Evolutionary conservation across 345 rosid genomes (phyloP).

Genomic region (Nasturtium officinale): DNA sequence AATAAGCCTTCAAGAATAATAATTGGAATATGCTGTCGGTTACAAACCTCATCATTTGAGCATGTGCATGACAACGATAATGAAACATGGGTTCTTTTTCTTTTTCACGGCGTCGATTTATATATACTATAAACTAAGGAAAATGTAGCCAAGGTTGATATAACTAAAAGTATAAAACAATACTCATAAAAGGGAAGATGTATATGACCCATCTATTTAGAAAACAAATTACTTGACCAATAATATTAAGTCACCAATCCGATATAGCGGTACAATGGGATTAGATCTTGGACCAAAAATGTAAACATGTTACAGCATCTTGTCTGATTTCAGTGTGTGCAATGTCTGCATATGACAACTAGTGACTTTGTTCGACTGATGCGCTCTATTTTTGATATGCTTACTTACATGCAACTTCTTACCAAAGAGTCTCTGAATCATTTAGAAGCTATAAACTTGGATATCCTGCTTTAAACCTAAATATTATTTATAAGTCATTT

Average conservation of each 20-base stretch:
- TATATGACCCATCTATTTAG: neutral
- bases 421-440: too few species aligned
- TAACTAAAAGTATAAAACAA: neutral
- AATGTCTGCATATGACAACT: neutral
- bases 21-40: constrained; percentile 27
- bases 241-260: neutral
- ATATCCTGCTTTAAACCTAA: too few species aligned
- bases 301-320: neutral
- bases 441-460: too few species aligned
- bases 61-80: constrained; percentile 26
- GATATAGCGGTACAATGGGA: neutral
- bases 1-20: constrained; percentile 16
- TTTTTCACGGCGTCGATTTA: neutral
- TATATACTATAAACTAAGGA: neutral
- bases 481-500: too few species aligned
- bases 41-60: constrained; percentile 18
- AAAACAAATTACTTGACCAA: neutral
- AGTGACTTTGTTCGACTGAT: neutral
- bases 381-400: neutral
- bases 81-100: constrained; percentile 6
- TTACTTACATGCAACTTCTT: too few species aligned
- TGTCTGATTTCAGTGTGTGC: neutral
- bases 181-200: neutral
- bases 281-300: neutral
- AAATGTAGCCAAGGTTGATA: constrained; percentile 3